Conservation (phyloP, 176 grass and related monocot species). For the Cocos nucifera region DNA sequence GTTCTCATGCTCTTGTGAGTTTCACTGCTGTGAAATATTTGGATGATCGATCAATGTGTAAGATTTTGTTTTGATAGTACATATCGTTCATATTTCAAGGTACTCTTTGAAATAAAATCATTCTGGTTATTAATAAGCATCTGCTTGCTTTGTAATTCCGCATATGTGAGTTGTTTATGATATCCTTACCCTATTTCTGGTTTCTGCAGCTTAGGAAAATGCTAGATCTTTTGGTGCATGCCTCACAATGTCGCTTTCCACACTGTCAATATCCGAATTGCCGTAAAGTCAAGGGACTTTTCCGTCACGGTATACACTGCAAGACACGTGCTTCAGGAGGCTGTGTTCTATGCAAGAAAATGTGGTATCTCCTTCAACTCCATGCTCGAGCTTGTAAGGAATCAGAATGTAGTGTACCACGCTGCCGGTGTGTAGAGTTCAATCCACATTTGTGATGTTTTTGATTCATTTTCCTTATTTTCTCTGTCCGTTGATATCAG, state of each 20-base stretch:
- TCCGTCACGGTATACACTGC: slow-evolving; percentile 75
- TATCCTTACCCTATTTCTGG: slow-evolving; percentile 12
- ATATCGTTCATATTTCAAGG: too few relatives aligned
- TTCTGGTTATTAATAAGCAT: too few relatives aligned
- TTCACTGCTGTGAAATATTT: too few relatives aligned
- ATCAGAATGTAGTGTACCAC: slow-evolving; percentile 75
- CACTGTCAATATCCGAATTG: slow-evolving; percentile 69
- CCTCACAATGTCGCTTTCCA: slow-evolving; percentile 52
- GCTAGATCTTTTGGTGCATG: slow-evolving; percentile 77
- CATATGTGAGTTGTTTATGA: too few relatives aligned
- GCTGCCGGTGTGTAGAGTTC: slow-evolving; percentile 73
- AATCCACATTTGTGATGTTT: neutral
- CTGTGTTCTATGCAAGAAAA: slow-evolving; percentile 70
- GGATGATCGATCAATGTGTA: too few relatives aligned
- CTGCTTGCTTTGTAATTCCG: too few relatives aligned
- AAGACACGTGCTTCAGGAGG: slow-evolving; percentile 69
- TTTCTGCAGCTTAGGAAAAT: slow-evolving; percentile 64
- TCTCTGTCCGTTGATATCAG: neutral
- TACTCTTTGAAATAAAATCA: too few relatives aligned
- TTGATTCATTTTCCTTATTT: too few relatives aligned
- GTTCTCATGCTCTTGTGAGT: too few relatives aligned
- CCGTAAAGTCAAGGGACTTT: slow-evolving; percentile 75
- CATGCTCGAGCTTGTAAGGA: slow-evolving; percentile 96
- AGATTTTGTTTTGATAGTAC: too few relatives aligned
- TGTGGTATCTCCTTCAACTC: slow-evolving; percentile 84